These are phyloP conservation scores for Anastatica hierochuntica DNA, from an alignment of 345 rosid species.

Conservation along the genomic window DNA sequence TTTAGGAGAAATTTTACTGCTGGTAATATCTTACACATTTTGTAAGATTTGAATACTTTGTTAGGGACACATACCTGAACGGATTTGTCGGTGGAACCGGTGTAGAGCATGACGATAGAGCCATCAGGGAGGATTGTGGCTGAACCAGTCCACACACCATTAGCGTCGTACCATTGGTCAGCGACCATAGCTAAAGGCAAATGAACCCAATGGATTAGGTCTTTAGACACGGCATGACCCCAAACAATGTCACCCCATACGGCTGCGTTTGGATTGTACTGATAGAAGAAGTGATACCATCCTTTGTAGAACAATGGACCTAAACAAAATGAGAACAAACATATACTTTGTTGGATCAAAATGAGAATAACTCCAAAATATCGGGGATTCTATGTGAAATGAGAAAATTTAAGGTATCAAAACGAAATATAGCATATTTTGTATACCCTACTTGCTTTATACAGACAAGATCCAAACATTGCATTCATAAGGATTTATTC, in stretches of 20 bases:
- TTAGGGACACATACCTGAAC: too few species aligned
- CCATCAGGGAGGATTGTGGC: slow-evolving; percentile 71
- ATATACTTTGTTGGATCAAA: too few species aligned
- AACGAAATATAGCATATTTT: slow-evolving; percentile 1
- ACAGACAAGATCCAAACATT: background rate
- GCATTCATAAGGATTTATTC: background rate
- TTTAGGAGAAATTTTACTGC: too few species aligned
- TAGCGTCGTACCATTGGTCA: slow-evolving; percentile 61
- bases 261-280: slow-evolving; percentile 83
- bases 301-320: slow-evolving; percentile 78
- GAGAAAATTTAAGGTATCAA: background rate
- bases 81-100: slow-evolving; percentile 47
- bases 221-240: slow-evolving; percentile 89
- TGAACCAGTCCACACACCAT: slow-evolving; percentile 92
- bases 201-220: slow-evolving; percentile 83
- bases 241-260: slow-evolving; percentile 94
- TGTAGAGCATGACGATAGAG: slow-evolving; percentile 63
- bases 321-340: slow-evolving; percentile 15
- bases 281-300: slow-evolving; percentile 94
- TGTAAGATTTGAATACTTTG: too few species aligned
- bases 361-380: too few species aligned
- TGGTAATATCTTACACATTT: too few species aligned
- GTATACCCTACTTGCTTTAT: slow-evolving; percentile 12
- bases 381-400: background rate
- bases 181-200: slow-evolving; percentile 78